These are phyloP conservation scores for Wickerhamomyces xylosicus DNA, from an alignment of 805 yeast genomes.

Conservation along the genomic window DNA sequence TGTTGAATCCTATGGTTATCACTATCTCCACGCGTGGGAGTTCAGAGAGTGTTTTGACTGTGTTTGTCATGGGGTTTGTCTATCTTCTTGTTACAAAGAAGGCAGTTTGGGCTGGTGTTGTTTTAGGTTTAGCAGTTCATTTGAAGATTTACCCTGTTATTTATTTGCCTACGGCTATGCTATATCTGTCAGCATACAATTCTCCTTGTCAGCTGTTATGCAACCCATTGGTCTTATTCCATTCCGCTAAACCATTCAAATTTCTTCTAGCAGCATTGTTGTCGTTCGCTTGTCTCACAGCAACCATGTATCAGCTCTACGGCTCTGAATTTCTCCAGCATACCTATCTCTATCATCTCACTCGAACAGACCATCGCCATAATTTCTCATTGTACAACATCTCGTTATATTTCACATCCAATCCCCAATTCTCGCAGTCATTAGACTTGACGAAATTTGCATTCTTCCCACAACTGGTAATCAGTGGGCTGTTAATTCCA, in stretches of 20 bases:
- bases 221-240: slow-evolving; percentile 5
- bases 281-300: slow-evolving; percentile 38
- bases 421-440: neutral
- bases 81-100: slow-evolving; percentile 33
- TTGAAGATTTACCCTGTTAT: slow-evolving; percentile 89
- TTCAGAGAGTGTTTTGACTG: slow-evolving; percentile 82
- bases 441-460: slow-evolving; percentile 46
- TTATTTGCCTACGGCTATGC: slow-evolving; percentile 63
- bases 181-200: slow-evolving; percentile 26
- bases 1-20: slow-evolving; percentile 89
- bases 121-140: slow-evolving; percentile 57
- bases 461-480: slow-evolving; percentile 69
- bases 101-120: slow-evolving; percentile 16
- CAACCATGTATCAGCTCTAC: slow-evolving; percentile 54
- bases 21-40: slow-evolving; percentile 92
- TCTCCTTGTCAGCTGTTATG: slow-evolving; percentile 17
- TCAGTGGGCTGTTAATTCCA: slow-evolving; percentile 55
- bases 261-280: slow-evolving; percentile 30
- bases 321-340: slow-evolving; percentile 70
- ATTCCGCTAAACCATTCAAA: slow-evolving; percentile 32
- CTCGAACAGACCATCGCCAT: slow-evolving; percentile 86
- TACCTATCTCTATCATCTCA: slow-evolving; percentile 74
- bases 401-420: slow-evolving; percentile 53
- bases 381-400: slow-evolving; percentile 86
- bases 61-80: slow-evolving; percentile 53